Percentiles rank a stretch among this genome's conserved stretches.
phyloP scores from a whole-genome alignment of 1,284 basidiomycete species.

The Erythrobasidium hasegawianum region DNA sequence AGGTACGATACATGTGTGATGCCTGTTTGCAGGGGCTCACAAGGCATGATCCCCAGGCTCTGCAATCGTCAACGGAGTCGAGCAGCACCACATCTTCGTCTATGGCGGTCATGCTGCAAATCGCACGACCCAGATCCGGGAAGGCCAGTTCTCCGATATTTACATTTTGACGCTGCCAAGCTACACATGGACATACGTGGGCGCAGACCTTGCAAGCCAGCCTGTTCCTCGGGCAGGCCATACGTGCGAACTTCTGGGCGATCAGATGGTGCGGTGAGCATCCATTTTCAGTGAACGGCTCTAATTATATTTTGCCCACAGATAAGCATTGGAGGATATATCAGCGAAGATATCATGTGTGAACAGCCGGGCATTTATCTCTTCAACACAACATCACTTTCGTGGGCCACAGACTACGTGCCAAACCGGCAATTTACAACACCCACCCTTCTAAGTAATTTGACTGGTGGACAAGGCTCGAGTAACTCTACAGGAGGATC shows the following conservation, averaged over 20 bases:
- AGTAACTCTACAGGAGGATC: constrained; percentile 26
- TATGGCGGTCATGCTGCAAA: constrained; percentile 44
- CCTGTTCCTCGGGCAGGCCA: constrained; percentile 44
- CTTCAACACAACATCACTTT: constrained; percentile 37
- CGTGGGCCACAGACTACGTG: constrained; percentile 39
- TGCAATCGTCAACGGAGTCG: constrained; percentile 42
- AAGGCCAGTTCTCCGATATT: constrained; percentile 40
- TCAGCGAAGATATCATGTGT: constrained; percentile 40
- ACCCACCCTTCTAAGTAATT: constrained; percentile 7
- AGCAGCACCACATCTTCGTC: constrained; percentile 38
- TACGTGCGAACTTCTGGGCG: constrained; percentile 42
- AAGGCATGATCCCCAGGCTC: no score
- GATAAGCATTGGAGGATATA: constrained; percentile 43
- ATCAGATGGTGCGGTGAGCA: constrained; percentile 34
- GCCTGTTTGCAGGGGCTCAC: no score
- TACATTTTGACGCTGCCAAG: constrained; percentile 42
- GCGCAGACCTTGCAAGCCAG: constrained; percentile 38
- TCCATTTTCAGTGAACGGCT: no score
- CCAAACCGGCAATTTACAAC: constrained; percentile 22
- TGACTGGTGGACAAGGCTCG: constrained; percentile 15
- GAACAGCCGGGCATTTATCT: constrained; percentile 44
- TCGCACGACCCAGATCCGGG: constrained; percentile 33
- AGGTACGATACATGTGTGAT: constrained; percentile 18
- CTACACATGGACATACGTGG: constrained; percentile 42
- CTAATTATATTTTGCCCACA: no score